phyloP scores from a whole-genome alignment of 176 grass and related monocot species.

The Oryza coarctata region DNA sequence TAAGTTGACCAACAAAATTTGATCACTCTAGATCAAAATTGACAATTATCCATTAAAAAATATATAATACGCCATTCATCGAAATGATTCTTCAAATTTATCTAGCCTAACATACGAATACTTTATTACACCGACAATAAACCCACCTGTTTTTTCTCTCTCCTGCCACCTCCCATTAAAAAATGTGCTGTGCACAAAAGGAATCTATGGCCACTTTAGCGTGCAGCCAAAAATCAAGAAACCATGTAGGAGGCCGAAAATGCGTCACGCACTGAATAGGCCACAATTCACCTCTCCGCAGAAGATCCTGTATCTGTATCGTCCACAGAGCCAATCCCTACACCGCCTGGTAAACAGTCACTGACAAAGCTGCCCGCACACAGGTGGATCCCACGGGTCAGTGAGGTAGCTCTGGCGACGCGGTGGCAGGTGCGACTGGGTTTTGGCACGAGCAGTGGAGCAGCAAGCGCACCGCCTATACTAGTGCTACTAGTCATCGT shows the following conservation, averaged over 20 bases:
- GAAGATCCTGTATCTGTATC: background rate
- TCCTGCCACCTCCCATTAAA: background rate
- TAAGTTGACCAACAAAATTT: no score
- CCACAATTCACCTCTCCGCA: background rate
- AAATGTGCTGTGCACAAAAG: background rate
- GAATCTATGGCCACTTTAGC: background rate
- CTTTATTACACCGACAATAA: rapidly evolving
- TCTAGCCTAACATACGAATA: no score
- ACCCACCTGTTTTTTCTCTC: background rate
- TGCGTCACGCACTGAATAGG: background rate
- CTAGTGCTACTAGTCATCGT: no score
- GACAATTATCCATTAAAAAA: no score
- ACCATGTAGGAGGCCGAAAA: background rate
- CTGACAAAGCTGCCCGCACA: background rate
- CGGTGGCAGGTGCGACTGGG: background rate
- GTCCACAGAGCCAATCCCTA: background rate
- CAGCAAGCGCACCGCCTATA: background rate
- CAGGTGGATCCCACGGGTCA: background rate
- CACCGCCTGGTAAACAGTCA: background rate
- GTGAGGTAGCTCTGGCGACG: background rate
- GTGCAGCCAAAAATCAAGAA: background rate
- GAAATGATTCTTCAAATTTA: no score
- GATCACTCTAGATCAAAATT: no score
- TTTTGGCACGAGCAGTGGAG: constrained; percentile 15
- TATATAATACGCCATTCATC: no score